These are phyloP conservation scores for Cryptococcus neoformans DNA, from an alignment of 1,284 basidiomycete genomes.

Conservation along the genomic window DNA sequence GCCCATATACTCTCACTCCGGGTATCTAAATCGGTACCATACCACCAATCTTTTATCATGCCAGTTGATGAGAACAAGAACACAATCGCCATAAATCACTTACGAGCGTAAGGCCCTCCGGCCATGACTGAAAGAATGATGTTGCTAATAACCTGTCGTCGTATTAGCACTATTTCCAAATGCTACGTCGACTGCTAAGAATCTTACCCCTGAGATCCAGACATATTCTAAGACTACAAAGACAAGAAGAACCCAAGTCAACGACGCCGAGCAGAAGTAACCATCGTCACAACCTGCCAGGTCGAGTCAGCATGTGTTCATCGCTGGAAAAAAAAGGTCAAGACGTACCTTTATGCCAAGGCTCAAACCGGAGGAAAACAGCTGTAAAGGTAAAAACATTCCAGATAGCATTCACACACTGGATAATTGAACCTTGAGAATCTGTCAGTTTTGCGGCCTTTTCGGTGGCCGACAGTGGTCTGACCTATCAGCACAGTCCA, in stretches of 20 bases:
- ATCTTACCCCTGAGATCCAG: slow-evolving; percentile 10
- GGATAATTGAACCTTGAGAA: slow-evolving; percentile 3
- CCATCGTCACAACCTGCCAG: slow-evolving; percentile 1
- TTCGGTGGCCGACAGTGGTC: neutral
- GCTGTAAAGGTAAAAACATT: slow-evolving; percentile 10
- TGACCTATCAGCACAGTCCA: slow-evolving; percentile 11
- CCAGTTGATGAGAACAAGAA: no score
- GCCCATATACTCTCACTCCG: slow-evolving; percentile 54
- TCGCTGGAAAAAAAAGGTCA: neutral
- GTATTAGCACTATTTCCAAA: neutral
- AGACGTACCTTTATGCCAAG: slow-evolving; percentile 5
- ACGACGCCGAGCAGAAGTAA: neutral
- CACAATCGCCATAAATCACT: neutral
- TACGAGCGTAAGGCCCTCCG: slow-evolving; percentile 10
- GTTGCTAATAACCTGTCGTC: slow-evolving; percentile 13
- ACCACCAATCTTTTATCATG: slow-evolving; percentile 4
- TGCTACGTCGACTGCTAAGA: neutral
- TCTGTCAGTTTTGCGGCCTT: neutral
- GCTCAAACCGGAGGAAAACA: slow-evolving; percentile 11
- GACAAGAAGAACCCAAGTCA: slow-evolving; percentile 2
- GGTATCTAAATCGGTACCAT: slow-evolving; percentile 1
- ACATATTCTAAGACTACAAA: slow-evolving; percentile 5
- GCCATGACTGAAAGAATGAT: slow-evolving; percentile 7
- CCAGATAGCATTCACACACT: slow-evolving; percentile 6
- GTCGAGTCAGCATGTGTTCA: neutral